Conservation (phyloP, 2,329 filamentous ascomycete species). For the Pseudopyrenochaeta lycopersici region DNA sequence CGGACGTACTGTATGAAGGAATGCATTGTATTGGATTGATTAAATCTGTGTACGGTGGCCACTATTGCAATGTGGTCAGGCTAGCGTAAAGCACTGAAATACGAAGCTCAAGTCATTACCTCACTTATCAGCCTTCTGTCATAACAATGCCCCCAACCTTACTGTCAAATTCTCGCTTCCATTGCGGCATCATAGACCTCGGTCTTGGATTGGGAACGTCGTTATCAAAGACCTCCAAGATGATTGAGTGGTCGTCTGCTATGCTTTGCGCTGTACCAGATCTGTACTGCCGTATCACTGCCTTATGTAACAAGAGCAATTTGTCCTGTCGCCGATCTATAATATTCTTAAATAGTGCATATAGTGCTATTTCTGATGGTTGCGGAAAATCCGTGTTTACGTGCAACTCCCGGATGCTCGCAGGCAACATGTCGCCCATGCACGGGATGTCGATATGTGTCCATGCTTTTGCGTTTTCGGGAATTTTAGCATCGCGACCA, state of each 20-base stretch:
- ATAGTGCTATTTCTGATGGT: slow-evolving; percentile 30
- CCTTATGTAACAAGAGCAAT: slow-evolving; percentile 23
- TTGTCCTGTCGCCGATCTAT: slow-evolving; percentile 28
- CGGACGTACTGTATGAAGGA: too few relatives aligned
- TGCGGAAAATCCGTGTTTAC: slow-evolving; percentile 41
- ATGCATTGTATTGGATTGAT: too few relatives aligned
- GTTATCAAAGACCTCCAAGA: slow-evolving; percentile 34
- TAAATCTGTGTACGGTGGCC: too few relatives aligned
- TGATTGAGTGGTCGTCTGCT: slow-evolving; percentile 21
- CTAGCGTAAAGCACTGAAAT: too few relatives aligned
- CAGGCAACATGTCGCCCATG: slow-evolving; percentile 45
- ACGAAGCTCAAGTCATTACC: too few relatives aligned
- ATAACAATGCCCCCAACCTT: slow-evolving; percentile 31
- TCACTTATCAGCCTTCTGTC: background rate
- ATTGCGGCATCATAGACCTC: slow-evolving; percentile 41
- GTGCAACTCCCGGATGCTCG: slow-evolving; percentile 36
- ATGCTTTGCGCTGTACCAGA: slow-evolving; percentile 23
- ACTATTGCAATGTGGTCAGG: too few relatives aligned
- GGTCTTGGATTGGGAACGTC: slow-evolving; percentile 13
- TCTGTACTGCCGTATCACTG: slow-evolving; percentile 38
- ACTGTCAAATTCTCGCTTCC: slow-evolving; percentile 42
- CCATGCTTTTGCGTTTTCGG: slow-evolving; percentile 34
- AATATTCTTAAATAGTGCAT: slow-evolving; percentile 42
- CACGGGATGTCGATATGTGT: slow-evolving; percentile 43
- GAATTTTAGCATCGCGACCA: slow-evolving; percentile 26